These are phyloP conservation scores for Chalciporus pseudorubinellus DNA, from an alignment of 768 basidiomycete genomes.

Conservation along the genomic window DNA sequence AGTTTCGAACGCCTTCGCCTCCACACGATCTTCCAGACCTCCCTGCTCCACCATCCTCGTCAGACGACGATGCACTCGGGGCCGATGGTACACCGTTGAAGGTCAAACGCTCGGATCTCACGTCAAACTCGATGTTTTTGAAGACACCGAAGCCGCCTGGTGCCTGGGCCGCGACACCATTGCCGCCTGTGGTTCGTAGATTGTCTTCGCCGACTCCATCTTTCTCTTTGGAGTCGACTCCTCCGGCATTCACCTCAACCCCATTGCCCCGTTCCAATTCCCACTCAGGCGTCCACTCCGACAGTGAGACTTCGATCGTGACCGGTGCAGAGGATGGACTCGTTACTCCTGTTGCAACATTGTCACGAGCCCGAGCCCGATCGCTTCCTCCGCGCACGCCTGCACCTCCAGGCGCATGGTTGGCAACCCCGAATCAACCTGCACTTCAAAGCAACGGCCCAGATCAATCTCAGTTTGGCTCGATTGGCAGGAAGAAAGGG, in stretches of 20 bases:
- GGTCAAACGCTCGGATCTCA: conserved; percentile 12
- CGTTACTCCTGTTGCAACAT: conserved; percentile 46
- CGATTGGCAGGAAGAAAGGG: conserved; percentile 47
- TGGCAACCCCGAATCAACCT: conserved; percentile 49
- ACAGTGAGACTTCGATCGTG: conserved; percentile 13
- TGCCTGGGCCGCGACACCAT: conserved; percentile 43
- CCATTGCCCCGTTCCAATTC: conserved; percentile 19
- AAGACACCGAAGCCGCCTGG: conserved; percentile 49
- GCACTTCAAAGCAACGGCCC: conserved; percentile 11
- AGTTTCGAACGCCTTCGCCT: conserved; percentile 64
- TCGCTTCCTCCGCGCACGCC: conserved; percentile 56
- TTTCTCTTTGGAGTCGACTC: conserved; percentile 26
- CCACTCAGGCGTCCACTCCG: conserved; percentile 15
- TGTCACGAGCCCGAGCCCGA: conserved; percentile 48
- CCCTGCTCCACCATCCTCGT: conserved; percentile 60
- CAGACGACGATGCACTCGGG: conserved; percentile 44
- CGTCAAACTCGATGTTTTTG: conserved; percentile 31
- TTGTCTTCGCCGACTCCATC: conserved; percentile 14
- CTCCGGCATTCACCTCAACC: conserved; percentile 26
- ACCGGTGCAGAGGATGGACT: conserved; percentile 21
- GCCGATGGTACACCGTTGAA: conserved; percentile 21
- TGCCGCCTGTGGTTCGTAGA: conserved; percentile 21
- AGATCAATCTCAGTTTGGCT: conserved; percentile 33
- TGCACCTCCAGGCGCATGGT: conserved; percentile 68
- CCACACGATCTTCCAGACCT: conserved; percentile 62